Evolutionary conservation across 495 filamentous ascomycete species (phyloP), one percentile per base, ranked within the genome.

Genomic region (Lophium mytilinum): DNA sequence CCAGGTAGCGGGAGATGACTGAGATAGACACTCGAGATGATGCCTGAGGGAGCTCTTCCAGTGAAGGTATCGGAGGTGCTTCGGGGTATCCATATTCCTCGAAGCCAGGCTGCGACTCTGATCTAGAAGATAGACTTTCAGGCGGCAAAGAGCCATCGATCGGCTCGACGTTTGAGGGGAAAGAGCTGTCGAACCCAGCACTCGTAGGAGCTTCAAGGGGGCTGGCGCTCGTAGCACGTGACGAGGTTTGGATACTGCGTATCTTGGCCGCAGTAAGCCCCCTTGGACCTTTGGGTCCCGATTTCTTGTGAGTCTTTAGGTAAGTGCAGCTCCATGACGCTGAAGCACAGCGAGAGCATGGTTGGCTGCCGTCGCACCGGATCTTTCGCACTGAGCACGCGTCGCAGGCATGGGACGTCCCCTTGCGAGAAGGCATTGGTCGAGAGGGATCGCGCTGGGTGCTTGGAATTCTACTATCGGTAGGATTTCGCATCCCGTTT

Each of bases 341-440:
- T 7, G 60, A 48, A 3, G n/a, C 37, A 35, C 60, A 63, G 12
- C 60, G 48, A 12, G 50, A 52, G 34, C 60, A 63, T 0, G 60
- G 60, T 8, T 50, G 41, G 37, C 55, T 49, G 24, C 60, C 60
- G 30, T 63, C 55, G 21, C 60, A 63, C 24, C 52, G 34, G 9
- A 63, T 51, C 47, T 63, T 63, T 35, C 60, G 55, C 9, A 63
- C 55, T n/a, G 60, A 57, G 43, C 60, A 63, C 17, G 60, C 50
- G 45, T 63, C 60, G 39, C 60, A 63, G 1, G 53, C 60, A 37
- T 55, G 53, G 15, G 50, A 43, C 9, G 56, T 59, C 33, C 56
- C 56, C 50, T 59, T 59, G 19, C 56, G 56, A n/a, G 33, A 51
- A 10, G 49, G 48, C 56, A 58, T 57, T 30, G 24, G 24, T 30